Evolutionary conservation across 176 grass and related monocot species (phyloP).

Genomic region (Eragrostis curvula): DNA sequence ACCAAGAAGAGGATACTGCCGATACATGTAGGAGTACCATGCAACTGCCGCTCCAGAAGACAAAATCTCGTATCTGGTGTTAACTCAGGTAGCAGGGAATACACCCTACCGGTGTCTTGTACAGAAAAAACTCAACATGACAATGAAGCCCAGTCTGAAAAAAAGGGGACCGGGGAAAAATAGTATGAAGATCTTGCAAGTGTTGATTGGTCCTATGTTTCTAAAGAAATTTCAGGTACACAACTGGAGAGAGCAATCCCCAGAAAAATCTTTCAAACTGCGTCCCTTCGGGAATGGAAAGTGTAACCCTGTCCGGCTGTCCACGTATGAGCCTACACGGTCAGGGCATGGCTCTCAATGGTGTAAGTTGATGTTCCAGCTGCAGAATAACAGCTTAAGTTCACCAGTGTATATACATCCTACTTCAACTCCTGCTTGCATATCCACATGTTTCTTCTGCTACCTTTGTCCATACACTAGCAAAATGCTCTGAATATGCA

Average conservation of each 20-base stretch:
- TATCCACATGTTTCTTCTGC: constrained; percentile 79
- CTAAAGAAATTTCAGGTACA: constrained; percentile 12
- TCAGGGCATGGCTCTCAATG: constrained; percentile 30
- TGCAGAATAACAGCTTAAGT: constrained; percentile 28
- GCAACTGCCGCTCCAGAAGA: background rate
- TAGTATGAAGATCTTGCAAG: background rate
- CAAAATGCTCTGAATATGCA: constrained; percentile 65
- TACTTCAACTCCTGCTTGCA: constrained; percentile 40
- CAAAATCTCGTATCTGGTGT: constrained; percentile 5
- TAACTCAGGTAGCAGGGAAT: background rate
- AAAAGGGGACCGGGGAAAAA: background rate
- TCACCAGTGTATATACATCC: constrained; percentile 49
- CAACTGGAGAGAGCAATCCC: constrained; percentile 3
- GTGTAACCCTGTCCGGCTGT: constrained; percentile 12
- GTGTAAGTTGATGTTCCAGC: constrained; percentile 21
- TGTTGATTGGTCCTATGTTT: constrained; percentile 6
- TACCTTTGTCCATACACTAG: constrained; percentile 70
- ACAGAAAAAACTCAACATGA: constrained; percentile 38
- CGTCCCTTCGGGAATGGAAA: constrained; percentile 8
- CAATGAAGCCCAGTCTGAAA: constrained; percentile 29
- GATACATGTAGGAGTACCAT: background rate
- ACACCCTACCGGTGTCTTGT: constrained; percentile 20
- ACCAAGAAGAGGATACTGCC: background rate
- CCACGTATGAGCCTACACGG: constrained; percentile 11
- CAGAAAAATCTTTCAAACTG: constrained; percentile 5